Evolutionary conservation across 2,329 filamentous ascomycete species (phyloP).

Genomic region (Paecilomyces niveus): DNA sequence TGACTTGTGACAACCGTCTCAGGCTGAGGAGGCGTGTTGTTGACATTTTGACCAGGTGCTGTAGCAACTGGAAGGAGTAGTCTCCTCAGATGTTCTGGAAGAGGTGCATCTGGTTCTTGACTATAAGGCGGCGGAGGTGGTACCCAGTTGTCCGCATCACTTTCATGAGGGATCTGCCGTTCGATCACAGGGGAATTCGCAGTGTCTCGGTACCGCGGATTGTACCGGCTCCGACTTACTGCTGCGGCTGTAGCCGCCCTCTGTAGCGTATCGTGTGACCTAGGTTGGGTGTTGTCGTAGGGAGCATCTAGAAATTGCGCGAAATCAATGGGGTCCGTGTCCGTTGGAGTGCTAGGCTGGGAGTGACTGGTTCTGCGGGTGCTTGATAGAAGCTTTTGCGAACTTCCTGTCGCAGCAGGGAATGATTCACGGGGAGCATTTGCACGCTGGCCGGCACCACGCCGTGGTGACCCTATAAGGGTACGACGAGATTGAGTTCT

Average conservation of each 20-base stretch:
- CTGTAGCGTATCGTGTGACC: slow-evolving; percentile 62
- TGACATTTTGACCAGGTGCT: slow-evolving; percentile 8
- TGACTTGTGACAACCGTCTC: slow-evolving; percentile 19
- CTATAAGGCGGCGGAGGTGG: slow-evolving; percentile 73
- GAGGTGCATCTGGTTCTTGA: slow-evolving; percentile 25
- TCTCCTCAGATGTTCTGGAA: slow-evolving; percentile 30
- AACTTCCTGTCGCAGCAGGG: slow-evolving; percentile 11
- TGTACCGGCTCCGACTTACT: slow-evolving; percentile 61
- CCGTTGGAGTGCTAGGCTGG: slow-evolving; percentile 17
- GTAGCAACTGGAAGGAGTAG: slow-evolving; percentile 23
- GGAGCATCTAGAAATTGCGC: slow-evolving; percentile 62
- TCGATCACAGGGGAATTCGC: slow-evolving; percentile 38
- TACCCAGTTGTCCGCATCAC: slow-evolving; percentile 82
- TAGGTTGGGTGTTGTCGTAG: slow-evolving; percentile 65
- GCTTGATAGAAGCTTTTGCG: slow-evolving; percentile 9
- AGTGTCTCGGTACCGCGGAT: slow-evolving; percentile 36
- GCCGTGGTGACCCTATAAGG: slow-evolving; percentile 39
- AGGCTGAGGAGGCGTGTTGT: slow-evolving; percentile 8
- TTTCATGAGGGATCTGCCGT: slow-evolving; percentile 72
- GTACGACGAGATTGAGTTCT: slow-evolving; percentile 60
- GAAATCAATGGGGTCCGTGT: slow-evolving; percentile 14
- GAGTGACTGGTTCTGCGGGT: slow-evolving; percentile 20
- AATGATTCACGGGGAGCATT: slow-evolving; percentile 16
- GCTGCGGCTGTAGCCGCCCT: slow-evolving; percentile 69
- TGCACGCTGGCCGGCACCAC: slow-evolving; percentile 21